Evolutionary conservation across 192 early-diverging fungal species (phyloP), one percentile per base, ranked within the genome.

Genomic region (Bifiguratus adelaidae): DNA sequence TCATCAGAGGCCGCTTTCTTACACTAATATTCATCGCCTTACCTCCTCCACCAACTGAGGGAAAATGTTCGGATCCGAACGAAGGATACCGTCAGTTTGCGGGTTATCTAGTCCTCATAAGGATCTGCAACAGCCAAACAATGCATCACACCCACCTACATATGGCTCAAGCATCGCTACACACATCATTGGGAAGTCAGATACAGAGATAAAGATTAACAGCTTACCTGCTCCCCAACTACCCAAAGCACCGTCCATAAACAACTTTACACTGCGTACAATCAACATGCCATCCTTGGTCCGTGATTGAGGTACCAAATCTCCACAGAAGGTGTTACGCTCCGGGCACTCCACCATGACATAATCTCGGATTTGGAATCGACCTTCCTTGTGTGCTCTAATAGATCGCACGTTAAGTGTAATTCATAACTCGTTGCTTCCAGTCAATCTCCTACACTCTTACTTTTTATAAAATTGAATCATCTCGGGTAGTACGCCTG

Each of bases 161-260:
- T 61, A 61, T 19, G 60, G 60, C 22, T 51, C 45, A 5, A 44
- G 34, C n/a, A 63, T 28, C 26, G 48, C 47, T 58, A 55, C 20
- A n/a, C n/a, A n/a, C n/a, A n/a, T n/a, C n/a, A n/a, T n/a, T n/a
- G n/a, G n/a, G n/a, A n/a, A n/a, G n/a, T n/a, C n/a, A 3, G 19
- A 11, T 18, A 41, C 18, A 43, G 12, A 65, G 9, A 9, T 21
- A 38, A 25, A 27, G 27, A 46, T 51, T 9, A 2, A 30, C 13
- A 58, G 32, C 9, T 8, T 33, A 20, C 65, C 56, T 7, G 76
- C 76, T 23, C 76, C 76, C 76, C 76, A 78, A 28, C 58, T 60
- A 13, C 76, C 76, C 12, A 79, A 44, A 3, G 76, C 77, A 2
- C 77, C 77, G 52, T 79, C 77, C 45, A 74, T 41, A 46, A 80